A percentile compares a stretch with the other conserved stretches of the same genome.
Evolutionary conservation across 352 stramenopile species (phyloP).

Genomic region (Aphanomyces invadans): DNA sequence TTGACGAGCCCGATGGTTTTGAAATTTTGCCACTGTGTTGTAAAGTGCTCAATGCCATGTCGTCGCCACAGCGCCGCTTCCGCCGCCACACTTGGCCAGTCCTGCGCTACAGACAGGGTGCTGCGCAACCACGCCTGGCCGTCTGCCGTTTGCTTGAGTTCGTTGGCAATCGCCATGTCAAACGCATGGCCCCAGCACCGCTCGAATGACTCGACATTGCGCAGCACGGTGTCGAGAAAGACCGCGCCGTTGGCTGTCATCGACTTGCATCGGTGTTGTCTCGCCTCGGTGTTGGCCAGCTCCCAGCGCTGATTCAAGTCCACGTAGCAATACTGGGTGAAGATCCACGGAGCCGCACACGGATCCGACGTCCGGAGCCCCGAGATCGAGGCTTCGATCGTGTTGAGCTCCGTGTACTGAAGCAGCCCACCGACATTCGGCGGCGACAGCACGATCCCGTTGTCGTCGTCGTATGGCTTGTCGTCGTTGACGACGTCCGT

Average conservation of each 20-base stretch:
- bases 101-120: no score
- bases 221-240: slow-evolving; percentile 3
- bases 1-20: slow-evolving; percentile 14
- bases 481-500: background rate
- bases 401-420: background rate
- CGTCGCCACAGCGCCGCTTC: background rate
- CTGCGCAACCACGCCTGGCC: slow-evolving; percentile 5
- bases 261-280: background rate
- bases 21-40: slow-evolving; percentile 16
- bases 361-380: slow-evolving; percentile 7
- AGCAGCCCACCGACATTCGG: background rate
- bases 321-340: slow-evolving; percentile 16
- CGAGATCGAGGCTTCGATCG: background rate
- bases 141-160: background rate
- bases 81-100: background rate
- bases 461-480: background rate
- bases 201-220: slow-evolving; percentile 5
- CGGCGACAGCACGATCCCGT: background rate
- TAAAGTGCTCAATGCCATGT: background rate
- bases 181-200: background rate
- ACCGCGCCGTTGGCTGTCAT: slow-evolving; percentile 15
- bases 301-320: slow-evolving; percentile 10
- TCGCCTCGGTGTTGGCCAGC: background rate
- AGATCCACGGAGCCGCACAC: slow-evolving; percentile 14
- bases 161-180: background rate